Conservation (phyloP, 106 monocot species). For the Allium cepa region DNA sequence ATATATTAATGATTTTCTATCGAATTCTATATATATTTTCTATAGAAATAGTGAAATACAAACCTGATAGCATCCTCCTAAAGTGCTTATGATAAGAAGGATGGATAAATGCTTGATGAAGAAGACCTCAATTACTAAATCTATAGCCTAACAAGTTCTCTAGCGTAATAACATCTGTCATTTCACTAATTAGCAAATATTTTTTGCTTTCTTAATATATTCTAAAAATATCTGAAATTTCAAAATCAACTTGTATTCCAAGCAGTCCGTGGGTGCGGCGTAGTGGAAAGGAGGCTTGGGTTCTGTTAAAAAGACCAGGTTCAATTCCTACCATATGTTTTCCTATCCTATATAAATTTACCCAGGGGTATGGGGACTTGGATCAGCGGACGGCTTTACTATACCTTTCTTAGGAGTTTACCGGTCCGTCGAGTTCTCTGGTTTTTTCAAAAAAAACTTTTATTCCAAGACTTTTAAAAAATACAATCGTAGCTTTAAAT, state of each 20-base stretch:
- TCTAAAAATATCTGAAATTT: conserved; percentile 39
- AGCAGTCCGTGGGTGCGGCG: too few species aligned
- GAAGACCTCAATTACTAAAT: conserved; percentile 69
- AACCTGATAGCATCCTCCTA: conserved; percentile 97
- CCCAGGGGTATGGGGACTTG: too few species aligned
- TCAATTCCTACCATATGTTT: too few species aligned
- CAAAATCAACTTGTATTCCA: background rate
- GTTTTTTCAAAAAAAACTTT: background rate
- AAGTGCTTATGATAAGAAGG: conserved; percentile 77
- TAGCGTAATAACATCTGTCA: conserved; percentile 36
- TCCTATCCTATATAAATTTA: too few species aligned
- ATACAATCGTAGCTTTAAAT: conserved; percentile 72
- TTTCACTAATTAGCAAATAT: conserved; percentile 42
- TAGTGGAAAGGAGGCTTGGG: too few species aligned
- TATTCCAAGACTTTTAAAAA: conserved; percentile 19
- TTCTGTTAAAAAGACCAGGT: too few species aligned
- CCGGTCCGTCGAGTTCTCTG: too few species aligned
- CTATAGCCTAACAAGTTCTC: conserved; percentile 57
- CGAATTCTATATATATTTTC: background rate
- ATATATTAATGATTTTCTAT: background rate
- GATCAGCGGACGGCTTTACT: too few species aligned
- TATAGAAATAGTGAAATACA: background rate
- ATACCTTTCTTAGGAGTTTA: too few species aligned
- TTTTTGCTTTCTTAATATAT: conserved; percentile 36
- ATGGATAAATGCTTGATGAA: conserved; percentile 80